A percentile compares a stretch with the other conserved stretches of the same genome.
These are phyloP conservation scores for Penicillium psychrofluorescens DNA, from an alignment of 495 filamentous ascomycete genomes.

Conservation along the genomic window DNA sequence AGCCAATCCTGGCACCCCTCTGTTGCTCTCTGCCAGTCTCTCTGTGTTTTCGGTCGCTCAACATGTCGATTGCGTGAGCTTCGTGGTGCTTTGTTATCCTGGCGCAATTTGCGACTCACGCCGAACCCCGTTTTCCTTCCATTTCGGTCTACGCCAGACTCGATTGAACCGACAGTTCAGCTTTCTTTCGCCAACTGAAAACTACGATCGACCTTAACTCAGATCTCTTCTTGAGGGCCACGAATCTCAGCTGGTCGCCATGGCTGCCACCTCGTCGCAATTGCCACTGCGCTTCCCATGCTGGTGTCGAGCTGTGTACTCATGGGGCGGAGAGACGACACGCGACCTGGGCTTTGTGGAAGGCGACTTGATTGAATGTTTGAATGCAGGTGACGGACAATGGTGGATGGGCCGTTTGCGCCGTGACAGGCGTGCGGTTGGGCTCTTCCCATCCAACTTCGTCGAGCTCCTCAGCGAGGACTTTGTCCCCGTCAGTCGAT, in stretches of 20 bases:
- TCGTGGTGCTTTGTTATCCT: background rate
- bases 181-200: too few species aligned
- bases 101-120: conserved; percentile 6
- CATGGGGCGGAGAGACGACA: conserved; percentile 95
- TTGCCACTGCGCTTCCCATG: conserved; percentile 87
- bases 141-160: background rate
- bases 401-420: conserved; percentile 96
- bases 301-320: conserved; percentile 92
- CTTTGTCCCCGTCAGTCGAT: conserved; percentile 72
- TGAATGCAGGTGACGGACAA: conserved; percentile 93
- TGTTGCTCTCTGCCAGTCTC: background rate
- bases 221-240: background rate
- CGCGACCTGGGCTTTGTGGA: conserved; percentile 93
- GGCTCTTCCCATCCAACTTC: conserved; percentile 94
- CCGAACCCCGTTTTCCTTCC: conserved; percentile 3
- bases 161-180: too few species aligned
- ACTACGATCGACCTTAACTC: background rate
- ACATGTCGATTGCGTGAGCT: conserved; percentile 11
- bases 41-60: background rate
- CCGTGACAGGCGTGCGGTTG: conserved; percentile 79
- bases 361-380: conserved; percentile 93
- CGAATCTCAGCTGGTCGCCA: conserved; percentile 17
- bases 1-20: background rate
- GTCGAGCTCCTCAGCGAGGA: conserved; percentile 80
- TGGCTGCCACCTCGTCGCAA: conserved; percentile 55